phyloP scores from a whole-genome alignment of 345 rosid species.

The Lepidium africanum region DNA sequence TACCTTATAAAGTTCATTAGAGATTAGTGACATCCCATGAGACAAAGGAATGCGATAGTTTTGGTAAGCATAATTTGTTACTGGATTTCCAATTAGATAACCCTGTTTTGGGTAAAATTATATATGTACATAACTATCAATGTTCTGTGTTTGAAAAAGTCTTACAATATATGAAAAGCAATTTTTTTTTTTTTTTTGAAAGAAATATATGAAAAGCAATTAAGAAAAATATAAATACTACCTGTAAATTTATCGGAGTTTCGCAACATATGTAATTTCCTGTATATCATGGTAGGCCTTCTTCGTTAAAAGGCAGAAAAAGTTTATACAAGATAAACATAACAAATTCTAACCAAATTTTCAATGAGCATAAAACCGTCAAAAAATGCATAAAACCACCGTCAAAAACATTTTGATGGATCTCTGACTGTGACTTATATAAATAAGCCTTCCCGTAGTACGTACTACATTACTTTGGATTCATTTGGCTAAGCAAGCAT shows the following conservation, averaged over 20 bases:
- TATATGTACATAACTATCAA: background rate
- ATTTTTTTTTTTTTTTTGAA: too few relatives aligned
- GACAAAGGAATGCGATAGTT: constrained; percentile 37
- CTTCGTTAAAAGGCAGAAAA: background rate
- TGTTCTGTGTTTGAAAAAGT: background rate
- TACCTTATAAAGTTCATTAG: constrained; percentile 44
- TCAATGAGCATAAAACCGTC: too few relatives aligned
- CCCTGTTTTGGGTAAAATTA: constrained; percentile 27
- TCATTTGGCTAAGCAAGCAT: too few relatives aligned
- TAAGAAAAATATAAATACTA: background rate
- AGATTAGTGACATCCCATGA: constrained; percentile 40
- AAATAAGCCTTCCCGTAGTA: too few relatives aligned
- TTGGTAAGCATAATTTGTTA: constrained; percentile 21
- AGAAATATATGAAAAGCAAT: background rate
- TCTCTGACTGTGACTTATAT: too few relatives aligned
- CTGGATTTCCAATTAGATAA: constrained; percentile 40
- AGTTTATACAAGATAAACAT: too few relatives aligned
- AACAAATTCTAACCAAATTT: too few relatives aligned
- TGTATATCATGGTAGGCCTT: background rate
- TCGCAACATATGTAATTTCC: constrained; percentile 5
- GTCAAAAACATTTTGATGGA: too few relatives aligned
- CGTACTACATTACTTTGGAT: too few relatives aligned
- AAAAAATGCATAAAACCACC: too few relatives aligned
- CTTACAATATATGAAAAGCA: background rate
- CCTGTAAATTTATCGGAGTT: constrained; percentile 35